These are phyloP conservation scores for Ustilago esculenta DNA, from an alignment of 1,284 basidiomycete species.

Conservation along the genomic window DNA sequence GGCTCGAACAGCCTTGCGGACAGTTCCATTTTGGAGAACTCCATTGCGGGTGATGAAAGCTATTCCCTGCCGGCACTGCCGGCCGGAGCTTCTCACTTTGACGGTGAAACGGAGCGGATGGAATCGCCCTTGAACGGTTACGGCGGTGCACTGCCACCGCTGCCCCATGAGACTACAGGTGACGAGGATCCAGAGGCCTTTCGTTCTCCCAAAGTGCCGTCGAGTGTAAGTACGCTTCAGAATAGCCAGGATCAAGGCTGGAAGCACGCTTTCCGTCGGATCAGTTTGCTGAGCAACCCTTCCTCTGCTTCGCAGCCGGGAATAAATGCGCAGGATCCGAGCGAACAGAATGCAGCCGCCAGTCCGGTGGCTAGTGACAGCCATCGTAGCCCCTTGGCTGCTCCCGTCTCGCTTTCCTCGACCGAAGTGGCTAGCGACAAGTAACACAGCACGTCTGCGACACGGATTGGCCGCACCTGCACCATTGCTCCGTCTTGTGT, in stretches of 20 bases:
- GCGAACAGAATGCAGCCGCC: not conserved
- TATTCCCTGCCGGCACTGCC: constrained; percentile 31
- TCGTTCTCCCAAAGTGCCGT: constrained; percentile 16
- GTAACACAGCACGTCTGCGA: not conserved
- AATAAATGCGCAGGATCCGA: not conserved
- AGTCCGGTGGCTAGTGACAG: constrained; percentile 6
- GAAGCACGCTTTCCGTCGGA: constrained; percentile 31
- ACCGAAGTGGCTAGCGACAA: not conserved
- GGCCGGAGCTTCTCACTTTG: not conserved
- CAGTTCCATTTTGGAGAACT: constrained; percentile 33
- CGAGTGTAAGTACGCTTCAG: constrained; percentile 1
- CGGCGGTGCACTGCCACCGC: constrained; percentile 22
- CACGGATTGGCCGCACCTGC: not conserved
- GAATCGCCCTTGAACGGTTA: constrained; percentile 29
- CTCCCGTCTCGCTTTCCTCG: not conserved
- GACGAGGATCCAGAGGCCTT: constrained; percentile 28
- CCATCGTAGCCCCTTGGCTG: constrained; percentile 9
- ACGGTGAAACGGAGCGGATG: not conserved
- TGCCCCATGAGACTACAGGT: constrained; percentile 38
- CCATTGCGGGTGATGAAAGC: constrained; percentile 52
- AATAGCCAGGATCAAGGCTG: constrained; percentile 38
- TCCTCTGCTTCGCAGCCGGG: constrained; percentile 6
- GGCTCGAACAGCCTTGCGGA: constrained; percentile 27
- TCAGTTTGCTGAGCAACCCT: constrained; percentile 28
- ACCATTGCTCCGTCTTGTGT: not conserved